phyloP scores from a whole-genome alignment of 192 early-diverging fungal species.

The Mortierella hygrophila region DNA sequence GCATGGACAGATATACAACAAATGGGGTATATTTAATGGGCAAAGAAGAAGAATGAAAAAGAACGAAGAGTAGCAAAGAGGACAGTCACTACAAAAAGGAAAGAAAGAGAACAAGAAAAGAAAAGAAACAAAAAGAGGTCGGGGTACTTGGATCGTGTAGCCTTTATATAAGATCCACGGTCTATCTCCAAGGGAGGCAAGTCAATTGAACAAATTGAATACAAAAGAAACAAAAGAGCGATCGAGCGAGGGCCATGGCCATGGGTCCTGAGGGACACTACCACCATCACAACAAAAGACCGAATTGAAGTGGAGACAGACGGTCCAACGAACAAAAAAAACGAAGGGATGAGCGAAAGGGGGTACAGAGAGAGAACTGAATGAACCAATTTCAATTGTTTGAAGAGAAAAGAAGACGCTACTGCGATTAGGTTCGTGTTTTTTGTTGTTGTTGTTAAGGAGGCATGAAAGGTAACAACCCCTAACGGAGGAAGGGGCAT shows the following conservation, averaged over 20 bases:
- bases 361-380: background rate
- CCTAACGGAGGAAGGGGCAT: background rate
- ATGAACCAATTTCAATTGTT: background rate
- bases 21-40: no score
- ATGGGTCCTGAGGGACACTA: background rate
- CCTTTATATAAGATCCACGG: background rate
- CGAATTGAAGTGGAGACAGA: background rate
- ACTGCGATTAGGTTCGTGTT: background rate
- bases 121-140: background rate
- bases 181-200: background rate
- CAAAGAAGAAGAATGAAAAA: background rate
- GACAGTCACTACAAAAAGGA: background rate
- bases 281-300: background rate
- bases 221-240: background rate
- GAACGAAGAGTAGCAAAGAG: background rate
- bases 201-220: background rate
- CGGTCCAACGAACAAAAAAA: slow-evolving; percentile 4
- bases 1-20: background rate
- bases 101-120: background rate
- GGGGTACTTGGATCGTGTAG: background rate
- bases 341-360: background rate
- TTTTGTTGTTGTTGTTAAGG: background rate
- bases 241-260: background rate
- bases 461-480: background rate
- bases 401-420: background rate